Percentiles rank a stretch among this genome's conserved stretches.
phyloP scores from a whole-genome alignment of 78 protist genomes.

The Guillardia theta region DNA sequence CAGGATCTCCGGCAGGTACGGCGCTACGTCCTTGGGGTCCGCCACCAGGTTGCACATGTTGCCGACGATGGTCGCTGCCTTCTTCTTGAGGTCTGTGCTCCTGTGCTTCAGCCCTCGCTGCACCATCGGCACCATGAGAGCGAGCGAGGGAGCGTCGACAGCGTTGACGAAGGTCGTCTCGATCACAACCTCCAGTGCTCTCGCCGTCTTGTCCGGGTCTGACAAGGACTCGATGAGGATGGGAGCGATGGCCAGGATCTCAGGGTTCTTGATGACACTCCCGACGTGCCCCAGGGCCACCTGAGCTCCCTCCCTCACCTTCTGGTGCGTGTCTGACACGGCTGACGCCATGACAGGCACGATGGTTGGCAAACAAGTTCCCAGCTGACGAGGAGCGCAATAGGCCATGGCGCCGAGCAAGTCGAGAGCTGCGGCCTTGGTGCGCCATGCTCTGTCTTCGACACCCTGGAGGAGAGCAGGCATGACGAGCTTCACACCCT shows the following conservation, averaged over 20 bases:
- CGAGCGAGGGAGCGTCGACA: conserved; percentile 94
- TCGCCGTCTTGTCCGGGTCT: conserved; percentile 73
- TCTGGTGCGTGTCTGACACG: not conserved
- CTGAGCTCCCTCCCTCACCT: conserved; percentile 74
- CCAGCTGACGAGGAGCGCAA: conserved; percentile 86
- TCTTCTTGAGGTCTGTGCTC: conserved; percentile 66
- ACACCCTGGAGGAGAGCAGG: conserved; percentile 78
- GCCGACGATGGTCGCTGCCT: conserved; percentile 77
- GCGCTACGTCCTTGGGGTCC: conserved; percentile 74
- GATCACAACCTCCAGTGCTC: conserved; percentile 75
- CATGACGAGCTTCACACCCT: conserved; percentile 87
- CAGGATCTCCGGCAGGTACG: conserved; percentile 72
- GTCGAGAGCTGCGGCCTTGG: conserved; percentile 65
- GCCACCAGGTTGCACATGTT: conserved; percentile 65
- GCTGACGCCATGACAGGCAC: conserved; percentile 80
- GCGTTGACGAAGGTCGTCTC: conserved; percentile 81
- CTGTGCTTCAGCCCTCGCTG: conserved; percentile 54
- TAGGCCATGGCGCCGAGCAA: conserved; percentile 90
- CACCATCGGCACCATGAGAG: conserved; percentile 85
- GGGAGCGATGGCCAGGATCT: conserved; percentile 77
- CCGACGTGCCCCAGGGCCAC: conserved; percentile 88
- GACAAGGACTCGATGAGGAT: conserved; percentile 76
- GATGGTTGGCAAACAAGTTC: conserved; percentile 78
- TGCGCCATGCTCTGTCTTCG: conserved; percentile 84
- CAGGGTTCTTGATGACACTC: conserved; percentile 90